Base-by-base conservation (phyloP, 306 rosid species). In the Sophora flavescens region DNA sequence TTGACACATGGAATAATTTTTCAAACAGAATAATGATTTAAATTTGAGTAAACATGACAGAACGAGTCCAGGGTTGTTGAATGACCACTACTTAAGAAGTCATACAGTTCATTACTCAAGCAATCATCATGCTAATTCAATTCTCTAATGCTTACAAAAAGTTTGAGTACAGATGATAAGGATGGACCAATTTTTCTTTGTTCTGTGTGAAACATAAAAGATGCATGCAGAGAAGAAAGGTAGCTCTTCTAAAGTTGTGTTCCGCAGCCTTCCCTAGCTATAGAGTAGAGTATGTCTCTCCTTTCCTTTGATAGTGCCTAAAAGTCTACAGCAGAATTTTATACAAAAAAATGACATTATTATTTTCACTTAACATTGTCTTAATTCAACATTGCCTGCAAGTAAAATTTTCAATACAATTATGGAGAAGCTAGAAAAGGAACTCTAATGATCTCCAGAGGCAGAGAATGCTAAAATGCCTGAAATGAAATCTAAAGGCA, bases 371-470 rank as follows among this genome's bases (percentile, higher is more conserved):
- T 26, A 78, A 74, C 68, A 42, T 82, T 78, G 45, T 74, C 82
- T 71, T 82, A 64, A 66, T 80, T 78, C 84, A 90, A 69, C 83
- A 81, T 35, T 83, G 92, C 82, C 66, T 95, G 78, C 22, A 22
- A 57, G 2, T 32, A 56, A 68, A 35, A 16, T 7, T 6, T 6
- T 35, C 80, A 44, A 30, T n/a, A 35, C 79, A 57, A 9, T 56
- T 57, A 50, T 45, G 48, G 6, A 59, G 9, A 33, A 30, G 6
- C 22, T 22, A 22, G 22, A 16, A 45, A 52, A 59, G 13, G 0
- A 41, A 41, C 11, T 51, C 26, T 2, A 47, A 15, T 47, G 22
- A 22, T 22, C 16, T 47, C 15, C 14, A 47, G 28, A 56, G 50
- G 28, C 54, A 17, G 22, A 17, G 28, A 26, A 28, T 33, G 42